Percentiles rank a stretch among this genome's conserved stretches.
Conservation (phyloP, 305 asterid species). For the Fraxinus sp. region DNA sequence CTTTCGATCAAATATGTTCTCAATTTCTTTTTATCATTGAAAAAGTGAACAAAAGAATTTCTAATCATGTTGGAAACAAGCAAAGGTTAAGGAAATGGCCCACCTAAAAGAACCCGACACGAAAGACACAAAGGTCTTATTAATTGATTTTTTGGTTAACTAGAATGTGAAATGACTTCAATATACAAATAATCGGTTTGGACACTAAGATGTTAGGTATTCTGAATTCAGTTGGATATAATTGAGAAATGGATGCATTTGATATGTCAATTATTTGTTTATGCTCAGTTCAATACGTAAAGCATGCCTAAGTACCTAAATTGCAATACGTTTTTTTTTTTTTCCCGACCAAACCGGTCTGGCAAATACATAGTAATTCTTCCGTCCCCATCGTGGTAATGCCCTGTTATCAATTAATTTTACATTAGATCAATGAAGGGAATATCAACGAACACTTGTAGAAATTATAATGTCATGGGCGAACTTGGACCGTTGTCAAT, state of each 20-base stretch:
- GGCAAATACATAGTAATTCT: neutral
- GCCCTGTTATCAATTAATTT: neutral
- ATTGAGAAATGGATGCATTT: neutral
- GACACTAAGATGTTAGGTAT: neutral
- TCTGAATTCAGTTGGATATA: neutral
- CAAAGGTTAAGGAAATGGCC: neutral
- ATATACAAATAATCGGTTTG: neutral
- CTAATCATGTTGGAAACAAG: neutral
- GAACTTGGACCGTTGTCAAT: neutral
- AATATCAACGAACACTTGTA: neutral
- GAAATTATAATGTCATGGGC: neutral
- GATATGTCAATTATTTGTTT: neutral
- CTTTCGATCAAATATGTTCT: neutral
- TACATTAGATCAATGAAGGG: neutral
- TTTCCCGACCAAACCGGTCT: neutral
- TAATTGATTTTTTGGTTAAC: neutral
- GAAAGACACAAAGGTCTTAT: neutral
- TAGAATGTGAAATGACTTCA: neutral
- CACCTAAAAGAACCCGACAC: neutral
- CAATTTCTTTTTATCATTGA: neutral
- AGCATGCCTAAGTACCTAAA: neutral
- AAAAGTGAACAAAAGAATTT: neutral
- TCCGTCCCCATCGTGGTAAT: neutral
- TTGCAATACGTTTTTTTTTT: neutral
- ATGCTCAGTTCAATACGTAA: neutral